These are phyloP conservation scores for Pythium sukuiense DNA, from an alignment of 352 stramenopile species.

Conservation along the genomic window DNA sequence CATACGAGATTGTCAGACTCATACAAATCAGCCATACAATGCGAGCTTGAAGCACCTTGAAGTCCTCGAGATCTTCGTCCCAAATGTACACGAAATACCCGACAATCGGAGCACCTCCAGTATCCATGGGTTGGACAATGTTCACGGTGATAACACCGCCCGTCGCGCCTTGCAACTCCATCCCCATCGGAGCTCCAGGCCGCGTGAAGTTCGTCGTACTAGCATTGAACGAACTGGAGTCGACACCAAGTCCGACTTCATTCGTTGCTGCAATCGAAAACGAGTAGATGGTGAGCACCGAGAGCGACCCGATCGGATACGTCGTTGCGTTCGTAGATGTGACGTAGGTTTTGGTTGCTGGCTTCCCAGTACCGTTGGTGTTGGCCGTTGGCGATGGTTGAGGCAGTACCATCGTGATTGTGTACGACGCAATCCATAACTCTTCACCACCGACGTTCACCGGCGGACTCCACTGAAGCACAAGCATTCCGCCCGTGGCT, in stretches of 20 bases:
- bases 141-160: constrained; percentile 45
- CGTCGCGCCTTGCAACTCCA: constrained; percentile 36
- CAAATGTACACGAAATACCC: constrained; percentile 35
- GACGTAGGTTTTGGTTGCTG: constrained; percentile 11
- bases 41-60: constrained; percentile 8
- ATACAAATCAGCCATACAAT: too few relatives aligned
- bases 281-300: constrained; percentile 30
- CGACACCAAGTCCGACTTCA: constrained; percentile 26
- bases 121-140: constrained; percentile 37
- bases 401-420: constrained; percentile 9
- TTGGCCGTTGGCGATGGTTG: constrained; percentile 14
- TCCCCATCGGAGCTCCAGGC: constrained; percentile 29
- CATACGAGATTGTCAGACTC: background rate
- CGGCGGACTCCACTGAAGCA: constrained; percentile 39
- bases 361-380: constrained; percentile 20
- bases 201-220: constrained; percentile 43
- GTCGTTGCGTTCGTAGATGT: constrained; percentile 41
- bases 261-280: constrained; percentile 50
- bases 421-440: constrained; percentile 46
- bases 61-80: constrained; percentile 4
- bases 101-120: constrained; percentile 37
- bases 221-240: constrained; percentile 17
- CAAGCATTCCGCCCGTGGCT: constrained; percentile 50
- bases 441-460: constrained; percentile 43
- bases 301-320: constrained; percentile 32